These are phyloP conservation scores for Sporothrix mexicana DNA, from an alignment of 2,329 filamentous ascomycete genomes.

Conservation along the genomic window DNA sequence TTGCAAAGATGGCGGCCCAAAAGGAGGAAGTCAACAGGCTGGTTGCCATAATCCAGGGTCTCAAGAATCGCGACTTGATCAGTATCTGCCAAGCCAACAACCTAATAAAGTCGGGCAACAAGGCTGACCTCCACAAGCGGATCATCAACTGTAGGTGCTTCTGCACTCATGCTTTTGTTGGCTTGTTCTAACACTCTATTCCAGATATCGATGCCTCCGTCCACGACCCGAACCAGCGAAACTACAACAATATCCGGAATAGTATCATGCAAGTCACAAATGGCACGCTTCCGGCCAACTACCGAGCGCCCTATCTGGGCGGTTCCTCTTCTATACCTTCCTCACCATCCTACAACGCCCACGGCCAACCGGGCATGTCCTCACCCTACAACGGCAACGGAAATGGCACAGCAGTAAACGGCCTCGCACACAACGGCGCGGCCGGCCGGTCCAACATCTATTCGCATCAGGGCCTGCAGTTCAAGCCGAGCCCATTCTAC, in stretches of 20 bases:
- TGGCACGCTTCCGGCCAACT: not conserved
- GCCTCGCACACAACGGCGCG: not conserved
- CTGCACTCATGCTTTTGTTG: no score
- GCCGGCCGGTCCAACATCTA: not conserved
- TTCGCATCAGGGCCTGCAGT: conserved; percentile 42
- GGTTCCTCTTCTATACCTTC: conserved; percentile 23
- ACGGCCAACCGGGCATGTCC: conserved; percentile 11
- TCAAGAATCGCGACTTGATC: conserved; percentile 71
- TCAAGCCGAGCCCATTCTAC: conserved; percentile 86
- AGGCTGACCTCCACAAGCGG: conserved; percentile 78
- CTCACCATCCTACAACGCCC: conserved; percentile 28
- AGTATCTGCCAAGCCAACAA: conserved; percentile 76
- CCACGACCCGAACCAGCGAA: conserved; percentile 33
- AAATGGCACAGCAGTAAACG: not conserved
- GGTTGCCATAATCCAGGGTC: conserved; percentile 52
- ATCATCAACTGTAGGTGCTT: conserved; percentile 74
- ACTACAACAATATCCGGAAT: conserved; percentile 30
- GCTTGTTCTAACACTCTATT: no score
- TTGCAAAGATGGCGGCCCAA: conserved; percentile 35
- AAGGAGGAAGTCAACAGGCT: conserved; percentile 53
- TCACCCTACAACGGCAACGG: conserved; percentile 29
- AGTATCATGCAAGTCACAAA: conserved; percentile 28
- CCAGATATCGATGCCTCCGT: conserved; percentile 37
- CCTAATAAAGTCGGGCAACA: conserved; percentile 80
- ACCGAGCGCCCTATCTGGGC: conserved; percentile 22